These are phyloP conservation scores for Choiromyces venosus DNA, from an alignment of 495 filamentous ascomycete species.

Conservation along the genomic window DNA sequence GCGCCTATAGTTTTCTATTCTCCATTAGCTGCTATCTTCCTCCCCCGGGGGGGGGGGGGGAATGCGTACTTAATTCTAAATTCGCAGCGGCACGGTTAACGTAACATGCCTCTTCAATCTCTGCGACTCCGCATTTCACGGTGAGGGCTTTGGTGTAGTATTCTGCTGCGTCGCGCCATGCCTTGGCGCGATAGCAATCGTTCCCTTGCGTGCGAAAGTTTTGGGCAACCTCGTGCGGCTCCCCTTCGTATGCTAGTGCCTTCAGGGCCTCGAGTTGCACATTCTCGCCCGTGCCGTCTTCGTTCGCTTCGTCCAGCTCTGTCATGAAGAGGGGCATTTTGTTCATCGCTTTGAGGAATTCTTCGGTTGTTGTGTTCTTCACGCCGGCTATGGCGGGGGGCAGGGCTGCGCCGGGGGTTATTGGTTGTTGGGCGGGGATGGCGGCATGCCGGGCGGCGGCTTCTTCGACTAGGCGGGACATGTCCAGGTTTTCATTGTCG, in stretches of 20 bases:
- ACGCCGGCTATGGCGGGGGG: slow-evolving; percentile 36
- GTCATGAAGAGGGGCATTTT: slow-evolving; percentile 87
- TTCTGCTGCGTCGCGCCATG: slow-evolving; percentile 79
- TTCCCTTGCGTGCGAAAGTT: slow-evolving; percentile 53
- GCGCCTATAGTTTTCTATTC: slow-evolving; percentile 70
- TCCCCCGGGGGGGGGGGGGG: slow-evolving; percentile 5
- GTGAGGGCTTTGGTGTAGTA: slow-evolving; percentile 79
- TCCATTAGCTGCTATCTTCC: not conserved
- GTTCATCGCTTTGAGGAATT: slow-evolving; percentile 37
- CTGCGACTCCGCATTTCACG: slow-evolving; percentile 30
- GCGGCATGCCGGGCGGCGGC: slow-evolving; percentile 29
- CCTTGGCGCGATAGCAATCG: slow-evolving; percentile 67
- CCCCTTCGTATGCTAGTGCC: slow-evolving; percentile 88
- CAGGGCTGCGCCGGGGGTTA: slow-evolving; percentile 23
- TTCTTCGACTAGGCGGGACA: slow-evolving; percentile 24
- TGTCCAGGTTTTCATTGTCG: slow-evolving; percentile 20
- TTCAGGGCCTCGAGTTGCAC: slow-evolving; percentile 75
- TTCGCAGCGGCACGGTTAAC: slow-evolving; percentile 85
- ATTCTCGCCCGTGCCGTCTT: slow-evolving; percentile 59
- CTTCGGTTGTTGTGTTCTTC: slow-evolving; percentile 32
- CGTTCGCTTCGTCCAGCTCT: slow-evolving; percentile 64
- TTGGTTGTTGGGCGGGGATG: not conserved
- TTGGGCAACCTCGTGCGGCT: slow-evolving; percentile 57
- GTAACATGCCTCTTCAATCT: slow-evolving; percentile 55
- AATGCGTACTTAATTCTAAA: slow-evolving; percentile 60